Conservation (phyloP, 108 stramenopile species). For the Poteriospumella lacustris region DNA sequence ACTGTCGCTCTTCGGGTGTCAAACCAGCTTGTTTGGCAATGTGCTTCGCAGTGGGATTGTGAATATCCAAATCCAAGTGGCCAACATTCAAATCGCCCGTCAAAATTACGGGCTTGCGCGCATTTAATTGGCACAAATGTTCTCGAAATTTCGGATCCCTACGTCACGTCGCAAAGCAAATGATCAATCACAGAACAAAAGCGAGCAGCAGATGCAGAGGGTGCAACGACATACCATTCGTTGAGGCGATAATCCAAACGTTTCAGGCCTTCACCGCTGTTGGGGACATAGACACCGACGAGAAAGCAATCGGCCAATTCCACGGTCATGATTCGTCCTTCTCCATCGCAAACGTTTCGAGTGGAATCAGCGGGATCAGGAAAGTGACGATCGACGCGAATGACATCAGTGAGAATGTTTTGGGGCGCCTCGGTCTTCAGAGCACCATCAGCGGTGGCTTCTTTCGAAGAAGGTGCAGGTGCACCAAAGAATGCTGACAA, state of each 20-base stretch:
- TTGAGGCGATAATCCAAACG: conserved; percentile 82
- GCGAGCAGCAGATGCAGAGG: not conserved
- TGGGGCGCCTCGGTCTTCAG: too few relatives aligned
- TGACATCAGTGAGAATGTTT: too few relatives aligned
- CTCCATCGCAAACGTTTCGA: too few relatives aligned
- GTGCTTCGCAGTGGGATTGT: conserved; percentile 87
- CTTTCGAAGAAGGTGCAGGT: too few relatives aligned
- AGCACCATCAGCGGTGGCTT: too few relatives aligned
- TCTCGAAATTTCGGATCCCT: conserved; percentile 65
- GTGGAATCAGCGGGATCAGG: not conserved
- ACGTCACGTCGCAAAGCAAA: not conserved
- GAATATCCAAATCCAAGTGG: conserved; percentile 70
- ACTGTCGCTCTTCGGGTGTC: conserved; percentile 72
- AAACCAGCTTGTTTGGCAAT: conserved; percentile 75
- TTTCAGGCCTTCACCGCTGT: conserved; percentile 87
- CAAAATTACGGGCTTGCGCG: conserved; percentile 69
- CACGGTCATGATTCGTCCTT: conserved; percentile 81
- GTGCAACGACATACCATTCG: conserved; percentile 57
- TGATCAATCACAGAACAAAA: not conserved
- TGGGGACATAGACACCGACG: conserved; percentile 88
- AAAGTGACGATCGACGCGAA: too few relatives aligned
- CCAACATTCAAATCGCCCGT: conserved; percentile 87
- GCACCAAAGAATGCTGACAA: too few relatives aligned
- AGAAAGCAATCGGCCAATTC: conserved; percentile 74
- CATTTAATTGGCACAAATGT: conserved; percentile 35